These are phyloP conservation scores for Phialemoniopsis sp. DNA, from an alignment of 2,329 filamentous ascomycete genomes.

Conservation along the genomic window DNA sequence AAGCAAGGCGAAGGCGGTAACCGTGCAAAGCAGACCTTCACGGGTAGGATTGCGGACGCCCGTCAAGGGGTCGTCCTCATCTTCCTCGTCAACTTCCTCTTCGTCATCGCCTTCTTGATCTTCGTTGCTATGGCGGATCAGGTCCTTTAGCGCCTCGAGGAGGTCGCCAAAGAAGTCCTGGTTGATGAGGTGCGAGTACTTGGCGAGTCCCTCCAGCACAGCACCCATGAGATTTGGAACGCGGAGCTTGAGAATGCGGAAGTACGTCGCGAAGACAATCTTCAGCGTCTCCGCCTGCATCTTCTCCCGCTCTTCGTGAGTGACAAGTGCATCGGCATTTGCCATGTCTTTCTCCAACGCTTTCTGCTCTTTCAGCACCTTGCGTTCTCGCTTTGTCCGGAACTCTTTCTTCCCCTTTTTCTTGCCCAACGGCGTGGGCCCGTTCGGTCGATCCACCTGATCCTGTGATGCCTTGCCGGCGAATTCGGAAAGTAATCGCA, in stretches of 20 bases:
- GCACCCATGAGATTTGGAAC: slow-evolving; percentile 89
- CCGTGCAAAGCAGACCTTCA: slow-evolving; percentile 88
- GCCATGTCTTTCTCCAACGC: slow-evolving; percentile 88
- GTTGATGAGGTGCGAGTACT: slow-evolving; percentile 95
- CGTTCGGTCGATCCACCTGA: slow-evolving; percentile 54
- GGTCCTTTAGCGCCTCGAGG: slow-evolving; percentile 87
- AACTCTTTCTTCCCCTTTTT: slow-evolving; percentile 78
- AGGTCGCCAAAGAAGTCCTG: slow-evolving; percentile 98
- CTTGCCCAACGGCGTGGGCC: slow-evolving; percentile 34
- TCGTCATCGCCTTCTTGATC: slow-evolving; percentile 39
- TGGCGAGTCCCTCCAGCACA: slow-evolving; percentile 87
- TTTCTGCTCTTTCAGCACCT: slow-evolving; percentile 80
- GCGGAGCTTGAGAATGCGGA: slow-evolving; percentile 84
- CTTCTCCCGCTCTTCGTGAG: slow-evolving; percentile 85
- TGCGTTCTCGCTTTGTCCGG: slow-evolving; percentile 82
- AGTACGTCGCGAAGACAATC: slow-evolving; percentile 92
- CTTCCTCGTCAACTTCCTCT: slow-evolving; percentile 35
- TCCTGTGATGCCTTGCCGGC: slow-evolving; percentile 78
- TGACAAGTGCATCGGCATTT: slow-evolving; percentile 84
- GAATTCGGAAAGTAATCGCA: slow-evolving; percentile 86
- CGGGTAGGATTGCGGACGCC: slow-evolving; percentile 70
- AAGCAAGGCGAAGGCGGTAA: slow-evolving; percentile 93
- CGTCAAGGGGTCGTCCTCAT: slow-evolving; percentile 42
- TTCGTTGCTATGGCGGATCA: slow-evolving; percentile 72
- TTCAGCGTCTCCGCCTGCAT: slow-evolving; percentile 96